Evolutionary conservation across 75 land plant genomes (phyloP), one percentile per base, ranked within the genome.

Genomic region (Selaginella tamariscina): DNA sequence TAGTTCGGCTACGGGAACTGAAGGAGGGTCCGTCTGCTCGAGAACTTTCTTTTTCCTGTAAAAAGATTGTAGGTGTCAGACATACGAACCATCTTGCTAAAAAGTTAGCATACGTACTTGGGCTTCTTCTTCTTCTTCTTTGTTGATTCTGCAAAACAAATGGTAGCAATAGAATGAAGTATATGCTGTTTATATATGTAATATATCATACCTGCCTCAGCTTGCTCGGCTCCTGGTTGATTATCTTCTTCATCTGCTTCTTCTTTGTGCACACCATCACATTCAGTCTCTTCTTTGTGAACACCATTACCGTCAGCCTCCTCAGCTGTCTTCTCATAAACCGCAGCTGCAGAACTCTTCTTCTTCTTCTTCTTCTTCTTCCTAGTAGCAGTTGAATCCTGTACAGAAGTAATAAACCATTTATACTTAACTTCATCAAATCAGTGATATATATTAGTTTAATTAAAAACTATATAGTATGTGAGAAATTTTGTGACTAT

Each of bases 121-220:
- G 54, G 82, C 75, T 93, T 93, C 80, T 83, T 93, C 84, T 89
- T 93, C 73, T 86, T 93, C 83, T 86, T 93, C 84, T 89, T 93
- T 69, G 88, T 30, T 39, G 77, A 74, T 70, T 80, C 95, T 86
- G 83, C 26, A 33, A 23, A 56, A 32, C 55, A 55, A 23, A 73
- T 1, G 20, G 62, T 27, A 26, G 22, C 23, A 59, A n/a, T 2
- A 20, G 67, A 27, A 20, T 59, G 68, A 57, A 29, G 11, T 62
- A 22, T 8, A 27, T 1, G 20, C 71, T 54, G 29, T 22, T 2
- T 2, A 57, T 2, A n/a, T 26, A 15, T 18, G 20, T 26, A 15
- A 70, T 60, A 2, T 2, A 20, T 11, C 18, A 63, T 23, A 11
- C 18, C 66, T 2, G 5, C 23, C 13, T 20, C 9, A 8, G 24